Conservation (phyloP, 176 grass and related monocot genomes). For the Alloteropsis semialata region DNA sequence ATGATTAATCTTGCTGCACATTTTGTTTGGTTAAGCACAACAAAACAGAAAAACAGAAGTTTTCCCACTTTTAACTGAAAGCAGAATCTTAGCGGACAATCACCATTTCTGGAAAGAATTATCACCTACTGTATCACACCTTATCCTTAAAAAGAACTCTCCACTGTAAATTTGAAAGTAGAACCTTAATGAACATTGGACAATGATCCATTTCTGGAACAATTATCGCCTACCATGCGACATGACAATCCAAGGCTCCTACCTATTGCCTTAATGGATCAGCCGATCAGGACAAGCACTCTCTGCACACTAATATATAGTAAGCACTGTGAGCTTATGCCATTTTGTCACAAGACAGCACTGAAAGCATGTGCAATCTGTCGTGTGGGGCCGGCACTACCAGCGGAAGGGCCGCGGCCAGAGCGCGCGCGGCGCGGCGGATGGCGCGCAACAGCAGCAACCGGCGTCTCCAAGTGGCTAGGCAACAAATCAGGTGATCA, state of each 20-base stretch:
- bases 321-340: neutral
- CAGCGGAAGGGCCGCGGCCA: too few relatives aligned
- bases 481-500: too few relatives aligned
- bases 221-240: neutral
- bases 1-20: neutral
- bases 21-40: neutral
- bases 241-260: neutral
- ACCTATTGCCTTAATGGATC: neutral
- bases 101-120: neutral
- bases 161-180: neutral
- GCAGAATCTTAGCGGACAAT: neutral
- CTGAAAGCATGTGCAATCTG: slow-evolving; percentile 26
- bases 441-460: too few relatives aligned
- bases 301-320: neutral
- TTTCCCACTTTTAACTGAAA: neutral
- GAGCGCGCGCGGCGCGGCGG: too few relatives aligned
- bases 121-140: neutral
- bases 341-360: slow-evolving; percentile 23
- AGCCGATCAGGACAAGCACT: neutral
- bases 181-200: neutral
- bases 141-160: neutral
- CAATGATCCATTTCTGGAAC: neutral
- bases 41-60: neutral
- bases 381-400: too few relatives aligned
- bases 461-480: too few relatives aligned